Base-by-base conservation (phyloP, 192 early-diverging fungal genomes). In the Gonapodya prolifera region DNA sequence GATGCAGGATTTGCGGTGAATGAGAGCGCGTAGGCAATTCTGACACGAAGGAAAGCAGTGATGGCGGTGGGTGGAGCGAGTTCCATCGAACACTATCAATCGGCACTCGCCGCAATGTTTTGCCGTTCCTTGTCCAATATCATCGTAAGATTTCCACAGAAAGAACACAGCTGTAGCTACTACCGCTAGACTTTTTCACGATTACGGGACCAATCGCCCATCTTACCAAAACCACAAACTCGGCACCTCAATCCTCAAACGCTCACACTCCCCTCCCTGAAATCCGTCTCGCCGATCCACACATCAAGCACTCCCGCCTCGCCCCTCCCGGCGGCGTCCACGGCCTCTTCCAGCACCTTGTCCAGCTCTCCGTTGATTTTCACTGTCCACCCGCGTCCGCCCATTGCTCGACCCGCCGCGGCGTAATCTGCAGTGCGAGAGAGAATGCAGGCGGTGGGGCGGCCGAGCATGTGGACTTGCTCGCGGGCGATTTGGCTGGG, bases 401-500 rank as follows among this genome's bases (percentile, higher is more conserved):
- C 45, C 45, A 8, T 16, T 8, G 13, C 45, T n/a, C n/a, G 45
- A n/a, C 13, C 45, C 13, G n/a, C 45, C 13, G n/a, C 45, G 45
- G 8, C 45, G 45, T 69, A 69, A 8, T n/a, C 13, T 8, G 45
- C n/a, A n/a, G 13, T n/a, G 13, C n/a, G 45, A n/a, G 8, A 8
- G 45, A 69, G 45, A 8, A 16, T n/a, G 45, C 45, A 69, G 45
- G 45, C 45, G 45, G n/a, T n/a, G 45, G 45, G 13, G 45, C 13
- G n/a, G 45, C 73, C 73, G 73, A 74, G 32, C 73, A 74, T 74
- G 73, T 17, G 73, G 8, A 13, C 2, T 30, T 74, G 73, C 32
- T 74, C 73, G 29, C 73, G n/a, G n/a, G 28, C 2, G 32, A 74
- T 74, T n/a, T 69, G 45, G 13, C 45, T 16, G 13, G 45, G n/a